Evolutionary conservation across 2,329 filamentous ascomycete genomes (phyloP), one percentile per base, ranked within the genome.

Genomic region (Fusarium beomiforme): DNA sequence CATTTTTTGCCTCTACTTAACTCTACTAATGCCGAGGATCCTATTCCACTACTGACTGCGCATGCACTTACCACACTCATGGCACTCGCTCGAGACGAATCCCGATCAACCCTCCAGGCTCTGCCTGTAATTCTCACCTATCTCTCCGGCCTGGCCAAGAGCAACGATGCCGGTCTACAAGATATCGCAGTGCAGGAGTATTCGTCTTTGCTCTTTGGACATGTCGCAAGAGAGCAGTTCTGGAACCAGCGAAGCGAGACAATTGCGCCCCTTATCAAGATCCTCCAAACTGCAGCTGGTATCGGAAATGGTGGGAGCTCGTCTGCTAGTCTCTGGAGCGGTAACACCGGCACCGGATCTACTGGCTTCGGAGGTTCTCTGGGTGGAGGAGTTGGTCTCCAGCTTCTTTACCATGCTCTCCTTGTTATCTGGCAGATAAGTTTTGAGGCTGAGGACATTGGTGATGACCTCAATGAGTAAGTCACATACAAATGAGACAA

Each of bases 391-490:
- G 93, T 99, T 65, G 94, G 94, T 4, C 85, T 99, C 42, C 96
- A 99, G 81, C 88, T 98, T 42, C 87, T 99, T 42, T 99, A 99
- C 80, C 94, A 98, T 77, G 93, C 98, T 19, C 87, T 99, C 24
- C 87, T 99, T 54, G 95, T 97, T 16, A 85, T 99, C 64, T 99
- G 96, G 96, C 95, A 98, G 84, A 86, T 99, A 74, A 97, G 94
- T 78, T 99, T 99, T 74, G 96, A 98, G 79, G 93, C 94, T 16
- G 91, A 92, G 64, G 82, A 85, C 4, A 86, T 91, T 77, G 89
- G 89, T 39, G 88, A 91, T 66, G 94, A 95, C 43, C 85, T 99
- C 63, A 93, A 98, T 81, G 90, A 94, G 93, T 96, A 86, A 77
- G 91, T 82, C 29, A 8, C 29, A 29, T 29, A 29, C 8, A 29